These are phyloP conservation scores for Boletus fagicola DNA, from an alignment of 768 basidiomycete genomes.

Conservation along the genomic window DNA sequence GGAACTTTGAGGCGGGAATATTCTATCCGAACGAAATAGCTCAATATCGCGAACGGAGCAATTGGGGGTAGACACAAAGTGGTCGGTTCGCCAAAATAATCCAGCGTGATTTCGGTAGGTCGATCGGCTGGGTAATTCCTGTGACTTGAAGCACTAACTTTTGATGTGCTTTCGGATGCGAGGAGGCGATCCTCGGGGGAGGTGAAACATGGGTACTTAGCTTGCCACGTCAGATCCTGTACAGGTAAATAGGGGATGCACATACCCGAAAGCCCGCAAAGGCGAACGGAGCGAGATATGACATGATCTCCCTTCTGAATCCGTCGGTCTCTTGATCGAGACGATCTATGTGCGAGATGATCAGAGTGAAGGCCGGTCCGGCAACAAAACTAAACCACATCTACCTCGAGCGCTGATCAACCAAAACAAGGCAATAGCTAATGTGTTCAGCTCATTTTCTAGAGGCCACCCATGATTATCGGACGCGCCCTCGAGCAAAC, in stretches of 20 bases:
- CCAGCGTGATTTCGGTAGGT: slow-evolving; percentile 30
- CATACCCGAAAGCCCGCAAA: slow-evolving; percentile 51
- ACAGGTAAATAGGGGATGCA: slow-evolving; percentile 5
- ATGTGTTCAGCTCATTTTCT: slow-evolving; percentile 42
- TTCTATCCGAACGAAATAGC: slow-evolving; percentile 47
- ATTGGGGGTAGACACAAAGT: slow-evolving; percentile 40
- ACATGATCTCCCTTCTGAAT: slow-evolving; percentile 34
- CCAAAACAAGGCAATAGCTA: slow-evolving; percentile 52
- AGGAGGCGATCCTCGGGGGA: slow-evolving; percentile 37
- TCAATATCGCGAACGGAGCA: slow-evolving; percentile 47
- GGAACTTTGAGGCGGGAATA: slow-evolving; percentile 36
- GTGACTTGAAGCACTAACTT: slow-evolving; percentile 20
- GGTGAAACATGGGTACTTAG: slow-evolving; percentile 39
- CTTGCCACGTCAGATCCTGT: slow-evolving; percentile 11
- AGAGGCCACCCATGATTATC: slow-evolving; percentile 49
- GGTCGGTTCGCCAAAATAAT: slow-evolving; percentile 43
- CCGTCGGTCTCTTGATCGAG: slow-evolving; percentile 37
- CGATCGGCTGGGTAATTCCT: slow-evolving; percentile 32
- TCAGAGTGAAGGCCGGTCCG: background rate
- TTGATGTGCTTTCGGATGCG: slow-evolving; percentile 13
- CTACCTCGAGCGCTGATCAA: slow-evolving; percentile 36
- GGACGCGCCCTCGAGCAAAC: slow-evolving; percentile 39
- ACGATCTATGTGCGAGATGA: slow-evolving; percentile 5
- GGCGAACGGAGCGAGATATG: slow-evolving; percentile 43
- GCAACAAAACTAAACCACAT: background rate